Base-by-base conservation (phyloP, 768 basidiomycete species). In the Suillus ampliporus region DNA sequence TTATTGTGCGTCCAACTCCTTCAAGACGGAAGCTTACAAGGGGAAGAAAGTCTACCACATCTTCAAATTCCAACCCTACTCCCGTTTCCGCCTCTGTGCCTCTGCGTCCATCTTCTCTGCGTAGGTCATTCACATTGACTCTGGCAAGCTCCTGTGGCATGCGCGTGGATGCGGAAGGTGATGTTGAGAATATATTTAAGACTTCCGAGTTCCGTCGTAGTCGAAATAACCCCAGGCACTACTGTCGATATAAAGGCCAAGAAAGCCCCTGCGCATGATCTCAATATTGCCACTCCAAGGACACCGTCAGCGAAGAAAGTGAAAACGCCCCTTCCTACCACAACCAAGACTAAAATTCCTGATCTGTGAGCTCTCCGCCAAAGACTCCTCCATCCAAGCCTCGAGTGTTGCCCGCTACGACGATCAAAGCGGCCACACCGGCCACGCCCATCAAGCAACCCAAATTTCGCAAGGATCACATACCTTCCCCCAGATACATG, bases 221-320 rank as follows among this genome's bases (percentile, higher is more conserved):
- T 53, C 69, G 63, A 47, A 67, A 62, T 46, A 59, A 60, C 46
- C 43, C 50, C 17, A 48, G 52, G 66, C 62, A 19, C 65, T 60
- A 67, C 71, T 44, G 67, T 68, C 64, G 48, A 65, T 61, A 61
- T 71, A 61, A 66, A 69, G 37, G 68, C 67, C 34, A 75, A 74
- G 63, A 86, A 87, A 43, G 86, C 84, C 0, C 88, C 88, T 11
- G 85, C 84, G 11, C 89, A 85, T 72, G 84, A 85, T 11, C 58
- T 38, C 47, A 37, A 53, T 38, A 19, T 44, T 48, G 13, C 37
- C 9, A 47, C 35, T 14, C 31, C 46, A n/a, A 54, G 19, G 26
- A 56, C 17, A 56, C 54, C 58, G 5, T 59, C 52, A 43, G n/a
- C 40, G 23, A 63, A 60, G 28, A 51, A 51, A 34, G 47, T 37